Base-by-base conservation (phyloP, 164 flowering plant species). In the Umbilicus rupestris region DNA sequence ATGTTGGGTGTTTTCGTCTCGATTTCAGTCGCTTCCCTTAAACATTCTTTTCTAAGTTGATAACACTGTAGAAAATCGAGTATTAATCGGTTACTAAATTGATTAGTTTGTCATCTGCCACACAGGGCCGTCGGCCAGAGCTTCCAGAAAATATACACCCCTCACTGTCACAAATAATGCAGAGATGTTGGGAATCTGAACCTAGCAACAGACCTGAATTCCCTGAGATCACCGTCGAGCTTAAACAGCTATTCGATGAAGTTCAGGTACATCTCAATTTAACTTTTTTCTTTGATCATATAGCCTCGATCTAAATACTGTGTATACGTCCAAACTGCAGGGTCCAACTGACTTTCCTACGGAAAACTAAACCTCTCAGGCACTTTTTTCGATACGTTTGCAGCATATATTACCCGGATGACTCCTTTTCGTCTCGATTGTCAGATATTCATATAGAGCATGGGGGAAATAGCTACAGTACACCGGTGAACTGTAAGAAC, bases 61-160 rank as follows among this genome's bases (percentile, higher is more conserved):
- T n/a, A n/a, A n/a, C n/a, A n/a, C n/a, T n/a, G n/a, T n/a, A n/a
- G n/a, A n/a, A n/a, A n/a, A n/a, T n/a, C n/a, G n/a, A n/a, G n/a
- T n/a, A n/a, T n/a, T n/a, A n/a, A n/a, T n/a, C n/a, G n/a, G n/a
- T n/a, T n/a, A n/a, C 12, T 41, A 41, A 9, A 20, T 20, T 7
- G 22, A 50, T 50, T 22, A 20, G 12, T 50, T 20, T 50, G 28
- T 20, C 28, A 49, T 62, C 7, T 35, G 42, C 60, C 39, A 55
- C 44, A 17, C 71, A 90, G 98, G 98, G 98, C 17, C 80, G 80
- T 30, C 86, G 97, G 24, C 98, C 98, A 3, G 83, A 79, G 28
- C 80, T 87, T 74, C 98, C 96, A 3, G 74, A 75, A 37, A 74
- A 80, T 72, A 74, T 78, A 35, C 84, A 90, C 62, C 97, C 98